A percentile compares a stretch with the other conserved stretches of the same genome.
These are phyloP conservation scores for Hirschfeldia incana DNA, from an alignment of 345 rosid species.

Conservation along the genomic window DNA sequence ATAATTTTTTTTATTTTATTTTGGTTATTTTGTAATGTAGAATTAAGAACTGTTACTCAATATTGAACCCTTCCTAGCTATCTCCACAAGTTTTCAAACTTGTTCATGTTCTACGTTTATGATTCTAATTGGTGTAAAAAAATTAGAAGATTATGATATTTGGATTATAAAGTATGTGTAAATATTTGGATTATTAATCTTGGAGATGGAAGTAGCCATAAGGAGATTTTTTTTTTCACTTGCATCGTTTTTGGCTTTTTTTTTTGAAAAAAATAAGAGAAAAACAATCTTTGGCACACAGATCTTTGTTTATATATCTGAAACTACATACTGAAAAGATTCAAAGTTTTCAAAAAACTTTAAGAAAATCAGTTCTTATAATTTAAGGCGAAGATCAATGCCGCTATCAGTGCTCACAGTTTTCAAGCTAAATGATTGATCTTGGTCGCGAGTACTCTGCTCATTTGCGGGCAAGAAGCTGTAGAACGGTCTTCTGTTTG, in stretches of 20 bases:
- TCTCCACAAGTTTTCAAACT: neutral
- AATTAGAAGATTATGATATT: neutral
- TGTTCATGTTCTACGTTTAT: neutral
- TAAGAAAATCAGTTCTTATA: constrained; percentile 22
- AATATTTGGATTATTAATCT: neutral
- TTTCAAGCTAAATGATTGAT: constrained; percentile 37
- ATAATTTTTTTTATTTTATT: too few species aligned
- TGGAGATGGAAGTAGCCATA: neutral
- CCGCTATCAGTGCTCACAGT: constrained; percentile 41
- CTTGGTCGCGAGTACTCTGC: constrained; percentile 30
- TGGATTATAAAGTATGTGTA: too few species aligned
- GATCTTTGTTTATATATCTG: constrained; percentile 8
- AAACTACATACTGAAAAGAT: constrained; percentile 22
- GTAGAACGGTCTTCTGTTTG: constrained; percentile 40
- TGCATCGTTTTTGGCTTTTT: neutral
- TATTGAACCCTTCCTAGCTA: too few species aligned
- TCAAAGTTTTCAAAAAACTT: too few species aligned
- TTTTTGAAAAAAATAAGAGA: too few species aligned
- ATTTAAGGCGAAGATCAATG: constrained; percentile 61
- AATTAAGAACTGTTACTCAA: too few species aligned
- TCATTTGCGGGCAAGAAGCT: constrained; percentile 48
- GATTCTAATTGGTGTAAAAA: neutral
- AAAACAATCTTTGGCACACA: neutral
- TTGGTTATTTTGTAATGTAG: too few species aligned
- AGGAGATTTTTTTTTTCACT: neutral